Evolutionary conservation across 1,284 basidiomycete species (phyloP).

Genomic region (Ustilago trichophora): DNA sequence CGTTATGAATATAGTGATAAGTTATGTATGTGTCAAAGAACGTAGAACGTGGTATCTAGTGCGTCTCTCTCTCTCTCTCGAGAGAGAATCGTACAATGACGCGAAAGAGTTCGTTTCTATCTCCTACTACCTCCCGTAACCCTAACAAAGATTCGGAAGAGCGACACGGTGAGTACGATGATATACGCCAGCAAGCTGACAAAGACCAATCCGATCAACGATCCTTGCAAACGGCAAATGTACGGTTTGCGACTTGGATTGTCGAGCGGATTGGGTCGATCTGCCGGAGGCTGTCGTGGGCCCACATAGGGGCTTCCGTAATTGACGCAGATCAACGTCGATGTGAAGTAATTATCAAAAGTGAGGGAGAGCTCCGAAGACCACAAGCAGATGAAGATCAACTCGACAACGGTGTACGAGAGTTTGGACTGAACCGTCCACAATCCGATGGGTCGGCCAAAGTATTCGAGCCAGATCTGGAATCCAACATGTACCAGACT

Average conservation of each 20-base stretch:
- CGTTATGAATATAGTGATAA: no score
- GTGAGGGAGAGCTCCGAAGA: conserved; percentile 83
- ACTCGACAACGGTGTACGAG: conserved; percentile 67
- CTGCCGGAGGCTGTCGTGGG: conserved; percentile 69
- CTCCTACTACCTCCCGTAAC: conserved; percentile 36
- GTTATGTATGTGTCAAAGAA: no score
- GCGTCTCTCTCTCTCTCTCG: no score
- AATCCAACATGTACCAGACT: conserved; percentile 83
- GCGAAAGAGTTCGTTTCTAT: no score
- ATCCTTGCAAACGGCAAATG: conserved; percentile 71
- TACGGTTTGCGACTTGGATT: conserved; percentile 67
- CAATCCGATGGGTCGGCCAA: conserved; percentile 85
- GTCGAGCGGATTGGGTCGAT: conserved; percentile 47
- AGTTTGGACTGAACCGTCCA: conserved; percentile 72
- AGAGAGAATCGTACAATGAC: no score
- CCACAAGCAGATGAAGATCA: conserved; percentile 90
- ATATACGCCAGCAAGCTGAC: conserved; percentile 67
- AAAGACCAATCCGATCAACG: conserved; percentile 69
- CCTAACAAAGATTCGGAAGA: conserved; percentile 59
- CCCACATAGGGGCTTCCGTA: conserved; percentile 69
- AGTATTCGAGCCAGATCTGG: conserved; percentile 74
- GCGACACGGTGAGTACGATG: conserved; percentile 58
- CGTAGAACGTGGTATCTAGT: no score
- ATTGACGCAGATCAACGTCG: conserved; percentile 75
- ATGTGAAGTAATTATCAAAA: conserved; percentile 91